A percentile compares a stretch with the other conserved stretches of the same genome.
Conservation (phyloP, 2,329 filamentous ascomycete species). For the Aaosphaeria pasadenensis region DNA sequence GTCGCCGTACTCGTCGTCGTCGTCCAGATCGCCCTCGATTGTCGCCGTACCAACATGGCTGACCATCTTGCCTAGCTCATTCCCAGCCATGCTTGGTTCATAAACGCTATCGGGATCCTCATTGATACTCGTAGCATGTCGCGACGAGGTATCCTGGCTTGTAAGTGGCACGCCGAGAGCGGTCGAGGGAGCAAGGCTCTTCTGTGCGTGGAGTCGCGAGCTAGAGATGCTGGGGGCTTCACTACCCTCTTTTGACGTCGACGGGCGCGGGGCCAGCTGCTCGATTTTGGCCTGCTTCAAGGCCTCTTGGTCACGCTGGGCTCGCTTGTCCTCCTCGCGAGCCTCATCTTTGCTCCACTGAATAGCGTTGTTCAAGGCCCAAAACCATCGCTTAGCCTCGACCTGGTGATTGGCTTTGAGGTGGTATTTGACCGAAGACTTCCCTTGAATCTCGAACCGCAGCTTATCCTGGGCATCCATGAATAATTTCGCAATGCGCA, state of each 20-base stretch:
- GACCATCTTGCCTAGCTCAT: constrained; percentile 47
- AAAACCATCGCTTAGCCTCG: constrained; percentile 98
- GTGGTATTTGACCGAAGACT: constrained; percentile 97
- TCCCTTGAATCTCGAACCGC: constrained; percentile 95
- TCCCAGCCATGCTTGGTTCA: constrained; percentile 56
- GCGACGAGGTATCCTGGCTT: constrained; percentile 33
- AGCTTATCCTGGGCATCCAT: constrained; percentile 98
- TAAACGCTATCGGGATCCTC: constrained; percentile 59
- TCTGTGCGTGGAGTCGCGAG: constrained; percentile 25
- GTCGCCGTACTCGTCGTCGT: constrained; percentile 74
- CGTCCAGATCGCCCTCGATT: constrained; percentile 59
- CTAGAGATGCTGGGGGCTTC: constrained; percentile 40
- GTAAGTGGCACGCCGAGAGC: constrained; percentile 50
- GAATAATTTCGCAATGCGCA: constrained; percentile 90
- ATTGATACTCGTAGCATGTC: constrained; percentile 45
- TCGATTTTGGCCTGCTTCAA: constrained; percentile 75
- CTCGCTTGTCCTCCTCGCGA: constrained; percentile 79
- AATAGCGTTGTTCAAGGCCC: constrained; percentile 97
- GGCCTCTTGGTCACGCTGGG: constrained; percentile 70
- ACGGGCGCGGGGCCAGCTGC: constrained; percentile 51
- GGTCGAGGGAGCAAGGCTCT: constrained; percentile 35
- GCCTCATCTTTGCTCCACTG: constrained; percentile 98
- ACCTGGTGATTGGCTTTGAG: constrained; percentile 97
- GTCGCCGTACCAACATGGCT: constrained; percentile 50
- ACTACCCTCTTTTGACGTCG: constrained; percentile 28